These are phyloP conservation scores for Durio zibethinus DNA, from an alignment of 345 rosid genomes.

Conservation along the genomic window DNA sequence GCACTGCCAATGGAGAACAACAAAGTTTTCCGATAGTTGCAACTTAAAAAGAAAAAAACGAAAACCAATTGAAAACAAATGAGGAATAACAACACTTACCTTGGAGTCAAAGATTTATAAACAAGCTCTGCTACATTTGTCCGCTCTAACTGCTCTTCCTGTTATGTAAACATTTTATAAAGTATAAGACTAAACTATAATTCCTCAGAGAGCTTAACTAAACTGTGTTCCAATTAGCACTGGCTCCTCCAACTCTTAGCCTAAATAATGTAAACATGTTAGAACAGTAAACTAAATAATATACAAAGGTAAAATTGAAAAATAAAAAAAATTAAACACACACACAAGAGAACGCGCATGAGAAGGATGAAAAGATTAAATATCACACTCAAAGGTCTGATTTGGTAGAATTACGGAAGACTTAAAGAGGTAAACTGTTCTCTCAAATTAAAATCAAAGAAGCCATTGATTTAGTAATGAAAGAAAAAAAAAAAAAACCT, in stretches of 20 bases:
- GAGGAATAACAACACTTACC: slow-evolving; percentile 33
- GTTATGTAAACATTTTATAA: slow-evolving; percentile 16
- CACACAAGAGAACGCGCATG: not conserved
- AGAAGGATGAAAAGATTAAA: not conserved
- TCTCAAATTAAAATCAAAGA: not conserved
- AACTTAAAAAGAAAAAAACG: not conserved
- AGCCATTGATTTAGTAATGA: not conserved
- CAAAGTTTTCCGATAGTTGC: slow-evolving; percentile 10
- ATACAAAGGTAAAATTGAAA: not conserved
- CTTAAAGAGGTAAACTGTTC: not conserved
- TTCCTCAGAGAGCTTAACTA: not conserved
- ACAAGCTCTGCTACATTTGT: slow-evolving; percentile 43
- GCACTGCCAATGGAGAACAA: slow-evolving; percentile 19
- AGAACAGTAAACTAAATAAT: not conserved
- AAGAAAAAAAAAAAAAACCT: not conserved
- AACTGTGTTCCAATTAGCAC: not conserved
- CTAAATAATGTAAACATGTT: not conserved
- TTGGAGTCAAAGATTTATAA: slow-evolving; percentile 44
- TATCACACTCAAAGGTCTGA: not conserved
- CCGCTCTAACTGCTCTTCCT: slow-evolving; percentile 85
- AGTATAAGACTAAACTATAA: not conserved
- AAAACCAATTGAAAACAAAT: not conserved
- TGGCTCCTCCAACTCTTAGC: not conserved
- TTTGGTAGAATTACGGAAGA: not conserved
- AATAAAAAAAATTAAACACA: not conserved